Evolutionary conservation across 2,329 filamentous ascomycete genomes (phyloP), one percentile per base, ranked within the genome.

Genomic region (Fusarium humuli): DNA sequence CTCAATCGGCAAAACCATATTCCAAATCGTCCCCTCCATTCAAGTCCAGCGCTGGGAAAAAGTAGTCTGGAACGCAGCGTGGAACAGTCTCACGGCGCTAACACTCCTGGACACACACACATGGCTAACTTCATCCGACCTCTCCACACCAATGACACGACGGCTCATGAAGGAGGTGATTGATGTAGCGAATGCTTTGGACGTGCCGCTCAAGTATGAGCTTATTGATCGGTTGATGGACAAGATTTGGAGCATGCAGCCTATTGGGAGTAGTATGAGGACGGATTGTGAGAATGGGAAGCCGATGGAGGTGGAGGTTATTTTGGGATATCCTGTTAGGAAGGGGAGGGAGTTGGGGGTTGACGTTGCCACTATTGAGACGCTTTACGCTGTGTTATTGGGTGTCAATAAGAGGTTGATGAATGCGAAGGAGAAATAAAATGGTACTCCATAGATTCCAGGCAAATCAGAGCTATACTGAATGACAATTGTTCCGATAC

Each of bases 221-320:
- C 57, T 83, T 80, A 50, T 87, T 22, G 81, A 84, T 61, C 82
- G 83, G 30, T 77, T 88, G 16, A 77, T 83, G 12, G 83, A 80
- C 72, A 80, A 83, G 78, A 79, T 87, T 80, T 66, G 84, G 69
- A 50, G 80, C 44, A 76, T 86, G 73, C 82, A 81, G 48, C 78
- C 82, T 1, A 81, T 82, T 30, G 74, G 79, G 16, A 83, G 81
- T 52, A 85, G 83, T 65, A 91, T 91, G 88, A 82, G 86, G 46
- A 78, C 84, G 18, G 88, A 91, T 75, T 88, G 83, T 77, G 84
- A 87, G 70, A 81, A 82, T 20, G 86, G 86, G 0, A 84, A 83
- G 68, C 82, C 81, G 11, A 86, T 91, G 86, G 89, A 91, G 74
- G 79, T 90, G 55, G 88, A 91, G 54, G 86, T 89, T 7, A 89